A percentile compares a stretch with the other conserved stretches of the same genome.
These are phyloP conservation scores for Fulvia fulva DNA, from an alignment of 2,329 filamentous ascomycete genomes.

Conservation along the genomic window DNA sequence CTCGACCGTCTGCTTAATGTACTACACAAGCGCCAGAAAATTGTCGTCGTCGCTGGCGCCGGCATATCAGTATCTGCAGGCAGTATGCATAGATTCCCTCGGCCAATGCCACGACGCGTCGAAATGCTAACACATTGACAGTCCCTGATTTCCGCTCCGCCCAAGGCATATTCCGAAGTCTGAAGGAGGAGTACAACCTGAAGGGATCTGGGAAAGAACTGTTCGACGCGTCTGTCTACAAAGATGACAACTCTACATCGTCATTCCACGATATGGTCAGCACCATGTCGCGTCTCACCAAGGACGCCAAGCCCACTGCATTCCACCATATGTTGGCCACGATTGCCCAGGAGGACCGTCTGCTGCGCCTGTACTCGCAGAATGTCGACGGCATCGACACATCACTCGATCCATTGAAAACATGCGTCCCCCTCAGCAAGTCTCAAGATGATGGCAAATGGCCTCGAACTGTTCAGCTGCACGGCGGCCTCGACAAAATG, in stretches of 20 bases:
- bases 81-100: constrained; percentile 54
- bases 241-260: constrained; percentile 79
- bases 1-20: constrained; percentile 69
- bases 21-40: constrained; percentile 86
- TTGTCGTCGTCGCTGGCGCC: constrained; percentile 92
- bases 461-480: constrained; percentile 89
- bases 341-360: constrained; percentile 76
- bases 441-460: constrained; percentile 68
- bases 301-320: constrained; percentile 71
- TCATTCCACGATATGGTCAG: constrained; percentile 97
- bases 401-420: constrained; percentile 71
- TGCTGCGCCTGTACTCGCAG: constrained; percentile 89
- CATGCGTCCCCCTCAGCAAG: constrained; percentile 72
- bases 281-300: constrained; percentile 74
- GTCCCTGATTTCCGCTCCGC: constrained; percentile 95
- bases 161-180: constrained; percentile 79
- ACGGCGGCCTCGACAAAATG: constrained; percentile 93
- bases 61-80: constrained; percentile 96
- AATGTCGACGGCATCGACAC: constrained; percentile 97
- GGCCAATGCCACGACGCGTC: constrained; percentile 15
- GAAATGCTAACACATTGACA: constrained; percentile 34
- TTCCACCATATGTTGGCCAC: constrained; percentile 95
- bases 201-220: constrained; percentile 92
- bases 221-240: constrained; percentile 97
- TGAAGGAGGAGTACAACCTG: constrained; percentile 82